phyloP scores from a whole-genome alignment of 345 rosid species.

The Sisymbrium irio region DNA sequence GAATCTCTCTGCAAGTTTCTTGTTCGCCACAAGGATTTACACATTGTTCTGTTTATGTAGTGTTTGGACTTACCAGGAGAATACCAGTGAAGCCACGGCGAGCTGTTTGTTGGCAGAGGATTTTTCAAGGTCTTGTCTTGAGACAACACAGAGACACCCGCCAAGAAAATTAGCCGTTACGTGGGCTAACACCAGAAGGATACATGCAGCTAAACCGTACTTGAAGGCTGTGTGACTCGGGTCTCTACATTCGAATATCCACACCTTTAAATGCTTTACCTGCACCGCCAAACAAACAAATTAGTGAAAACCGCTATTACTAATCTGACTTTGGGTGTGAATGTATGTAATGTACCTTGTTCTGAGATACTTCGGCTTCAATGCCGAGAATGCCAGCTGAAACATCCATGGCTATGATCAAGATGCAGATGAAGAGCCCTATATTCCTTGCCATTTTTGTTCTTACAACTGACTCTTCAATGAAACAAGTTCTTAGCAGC shows the following conservation, averaged over 20 bases:
- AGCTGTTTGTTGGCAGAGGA: conserved; percentile 70
- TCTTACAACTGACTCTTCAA: neutral
- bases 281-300: conserved; percentile 22
- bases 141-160: conserved; percentile 67
- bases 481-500: conserved; percentile 7
- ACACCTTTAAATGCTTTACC: conserved; percentile 69
- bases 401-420: conserved; percentile 41
- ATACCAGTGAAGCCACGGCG: conserved; percentile 72
- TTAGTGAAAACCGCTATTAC: neutral
- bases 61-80: conserved; percentile 58
- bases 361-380: conserved; percentile 42
- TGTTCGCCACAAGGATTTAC: neutral
- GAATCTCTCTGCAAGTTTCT: conserved; percentile 5
- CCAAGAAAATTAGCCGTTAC: conserved; percentile 57
- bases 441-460: conserved; percentile 27
- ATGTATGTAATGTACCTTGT: conserved; percentile 29
- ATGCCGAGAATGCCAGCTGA: conserved; percentile 42
- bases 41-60: conserved; percentile 6
- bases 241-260: conserved; percentile 78
- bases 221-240: conserved; percentile 73
- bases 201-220: conserved; percentile 69
- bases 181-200: conserved; percentile 64
- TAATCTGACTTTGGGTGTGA: neutral
- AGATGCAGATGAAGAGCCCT: conserved; percentile 36
- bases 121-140: conserved; percentile 46